These are phyloP conservation scores for Trametes sp. DNA, from an alignment of 1,284 basidiomycete species.

Conservation along the genomic window DNA sequence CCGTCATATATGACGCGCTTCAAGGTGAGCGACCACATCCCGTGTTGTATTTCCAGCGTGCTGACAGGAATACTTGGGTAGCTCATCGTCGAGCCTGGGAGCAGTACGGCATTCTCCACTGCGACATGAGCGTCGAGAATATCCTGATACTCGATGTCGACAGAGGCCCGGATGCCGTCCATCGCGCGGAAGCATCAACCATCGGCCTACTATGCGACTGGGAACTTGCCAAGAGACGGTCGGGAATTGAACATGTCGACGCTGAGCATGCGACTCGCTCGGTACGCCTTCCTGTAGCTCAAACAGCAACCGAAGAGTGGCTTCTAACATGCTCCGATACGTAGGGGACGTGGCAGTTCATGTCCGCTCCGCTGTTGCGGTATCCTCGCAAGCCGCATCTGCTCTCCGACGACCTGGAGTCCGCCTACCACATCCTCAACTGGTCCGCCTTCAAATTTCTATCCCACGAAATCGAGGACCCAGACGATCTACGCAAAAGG, in stretches of 20 bases:
- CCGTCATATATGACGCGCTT: not conserved
- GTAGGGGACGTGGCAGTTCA: conserved; percentile 22
- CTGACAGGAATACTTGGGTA: not conserved
- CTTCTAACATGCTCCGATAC: not conserved
- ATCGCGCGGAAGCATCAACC: not conserved
- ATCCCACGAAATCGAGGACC: not conserved
- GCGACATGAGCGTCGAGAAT: conserved; percentile 24
- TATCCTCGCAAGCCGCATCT: conserved; percentile 1
- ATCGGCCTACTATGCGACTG: conserved; percentile 15
- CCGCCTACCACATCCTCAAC: conserved; percentile 10
- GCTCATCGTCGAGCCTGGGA: conserved; percentile 16
- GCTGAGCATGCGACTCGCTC: not conserved
- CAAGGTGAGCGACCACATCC: not conserved
- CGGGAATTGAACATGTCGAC: not conserved
- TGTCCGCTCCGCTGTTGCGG: conserved; percentile 7
- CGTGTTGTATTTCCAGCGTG: not conserved
- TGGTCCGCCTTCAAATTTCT: conserved; percentile 10
- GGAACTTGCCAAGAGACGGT: conserved; percentile 14
- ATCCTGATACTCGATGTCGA: conserved; percentile 13
- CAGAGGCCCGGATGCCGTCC: not conserved
- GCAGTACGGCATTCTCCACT: conserved; percentile 10
- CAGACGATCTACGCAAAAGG: not conserved
- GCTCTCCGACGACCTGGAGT: conserved; percentile 21
- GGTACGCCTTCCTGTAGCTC: not conserved
- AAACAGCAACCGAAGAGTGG: not conserved